These are phyloP conservation scores for Ampelomyces quisqualis DNA, from an alignment of 2,329 filamentous ascomycete genomes.

Conservation along the genomic window DNA sequence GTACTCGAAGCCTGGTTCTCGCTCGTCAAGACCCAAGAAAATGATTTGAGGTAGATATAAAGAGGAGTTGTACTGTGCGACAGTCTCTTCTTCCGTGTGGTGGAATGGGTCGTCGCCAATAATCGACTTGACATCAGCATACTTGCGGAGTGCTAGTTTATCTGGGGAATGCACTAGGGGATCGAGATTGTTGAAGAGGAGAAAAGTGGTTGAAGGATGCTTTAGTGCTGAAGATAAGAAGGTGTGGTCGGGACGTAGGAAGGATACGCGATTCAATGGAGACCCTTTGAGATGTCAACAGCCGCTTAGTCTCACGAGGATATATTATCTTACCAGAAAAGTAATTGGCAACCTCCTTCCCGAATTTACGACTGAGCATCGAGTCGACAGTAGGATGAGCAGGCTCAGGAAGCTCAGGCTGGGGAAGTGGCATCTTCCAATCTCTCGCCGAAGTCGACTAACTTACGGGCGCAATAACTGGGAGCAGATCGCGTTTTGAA, in stretches of 20 bases:
- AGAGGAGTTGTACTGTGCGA: conserved; percentile 72
- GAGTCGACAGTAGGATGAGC: conserved; percentile 61
- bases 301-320: not conserved
- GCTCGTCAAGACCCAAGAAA: conserved; percentile 82
- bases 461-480: not conserved
- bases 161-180: conserved; percentile 66
- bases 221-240: conserved; percentile 69
- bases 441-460: no score
- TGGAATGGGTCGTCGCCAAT: conserved; percentile 72
- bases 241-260: conserved; percentile 68
- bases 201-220: conserved; percentile 67
- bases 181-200: conserved; percentile 76
- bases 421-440: conserved; percentile 37
- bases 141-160: conserved; percentile 67
- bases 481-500: not conserved
- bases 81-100: conserved; percentile 68
- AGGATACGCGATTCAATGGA: conserved; percentile 76
- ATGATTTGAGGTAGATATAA: conserved; percentile 69
- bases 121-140: conserved; percentile 67
- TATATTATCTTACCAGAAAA: conserved; percentile 58
- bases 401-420: conserved; percentile 57
- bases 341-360: conserved; percentile 79
- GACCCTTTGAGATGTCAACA: conserved; percentile 54
- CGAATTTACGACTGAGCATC: conserved; percentile 76
- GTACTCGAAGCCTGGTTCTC: conserved; percentile 58